Evolutionary conservation across 2,329 filamentous ascomycete species (phyloP), one percentile per base, ranked within the genome.

Genomic region (Neodidymelliopsis sp.): DNA sequence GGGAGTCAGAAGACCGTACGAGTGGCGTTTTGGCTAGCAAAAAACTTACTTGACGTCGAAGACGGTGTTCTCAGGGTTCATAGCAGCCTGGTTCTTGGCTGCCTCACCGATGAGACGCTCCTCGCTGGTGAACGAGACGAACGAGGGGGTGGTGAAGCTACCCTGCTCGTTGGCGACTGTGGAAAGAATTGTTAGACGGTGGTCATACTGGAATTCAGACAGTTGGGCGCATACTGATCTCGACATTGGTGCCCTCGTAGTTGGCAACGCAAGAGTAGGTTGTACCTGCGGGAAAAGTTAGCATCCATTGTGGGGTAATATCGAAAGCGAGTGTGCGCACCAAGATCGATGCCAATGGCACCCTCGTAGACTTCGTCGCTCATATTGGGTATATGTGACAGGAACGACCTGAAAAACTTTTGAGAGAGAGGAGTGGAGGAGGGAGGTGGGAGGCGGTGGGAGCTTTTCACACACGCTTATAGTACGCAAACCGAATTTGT

Each of bases 311-410:
- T 64, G 62, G 58, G 61, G 59, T 60, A 62, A 57, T 56, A 48
- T 56, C 39, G 50, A 30, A 20, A 29, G 49, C 43, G 51, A 56
- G 48, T 44, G 46, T 54, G 49, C 64, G 73, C 83, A 96, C 93
- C 94, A 82, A 99, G 86, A 88, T 99, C 94, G 83, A 99, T 99
- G 87, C 94, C 94, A 83, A 97, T 91, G 86, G 94, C 94, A 89
- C 94, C 94, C 78, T 99, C 94, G 80, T 97, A 99, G 73, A 95
- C 87, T 87, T 97, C 93, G 79, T 96, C 91, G 78, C 90, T 87
- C 93, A 97, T 97, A 76, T 81, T 90, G 75, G 56, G 49, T 64
- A 71, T 67, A 34, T 65, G 54, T 66, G 57, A 47, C 63, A 62
- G 54, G 57, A 58, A 59, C 60, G 56, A 63, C 60, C 60, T 60